Evolutionary conservation across 768 basidiomycete species (phyloP).

Genomic region (Mycena amicta): DNA sequence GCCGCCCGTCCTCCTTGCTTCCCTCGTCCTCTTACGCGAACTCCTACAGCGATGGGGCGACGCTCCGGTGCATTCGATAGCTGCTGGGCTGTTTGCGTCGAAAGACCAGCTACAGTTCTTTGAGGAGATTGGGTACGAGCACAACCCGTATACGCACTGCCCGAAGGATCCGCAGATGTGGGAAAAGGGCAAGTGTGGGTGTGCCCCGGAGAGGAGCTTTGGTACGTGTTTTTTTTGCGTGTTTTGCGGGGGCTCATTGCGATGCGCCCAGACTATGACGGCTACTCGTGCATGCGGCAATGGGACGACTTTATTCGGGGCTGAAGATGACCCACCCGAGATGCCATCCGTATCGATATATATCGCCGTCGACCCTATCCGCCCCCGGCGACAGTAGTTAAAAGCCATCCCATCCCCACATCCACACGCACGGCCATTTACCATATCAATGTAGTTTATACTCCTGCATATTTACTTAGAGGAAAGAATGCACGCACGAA

Average conservation of each 20-base stretch:
- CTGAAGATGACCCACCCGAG: not conserved
- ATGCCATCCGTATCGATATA: not conserved
- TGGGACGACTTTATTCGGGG: constrained; percentile 42
- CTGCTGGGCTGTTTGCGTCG: constrained; percentile 58
- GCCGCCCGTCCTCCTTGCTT: constrained; percentile 35
- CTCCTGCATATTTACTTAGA: too few species aligned
- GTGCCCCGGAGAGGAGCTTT: constrained; percentile 56
- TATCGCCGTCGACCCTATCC: not conserved
- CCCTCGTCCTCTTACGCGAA: constrained; percentile 36
- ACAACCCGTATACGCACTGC: constrained; percentile 60
- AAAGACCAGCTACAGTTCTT: constrained; percentile 74
- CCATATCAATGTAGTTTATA: too few species aligned
- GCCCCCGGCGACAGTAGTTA: not conserved
- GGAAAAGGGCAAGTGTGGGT: constrained; percentile 47
- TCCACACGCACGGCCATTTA: too few species aligned
- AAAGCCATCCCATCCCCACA: too few species aligned
- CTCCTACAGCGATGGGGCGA: constrained; percentile 53
- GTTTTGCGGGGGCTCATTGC: too few species aligned
- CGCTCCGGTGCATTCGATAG: constrained; percentile 72
- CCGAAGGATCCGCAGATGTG: constrained; percentile 37
- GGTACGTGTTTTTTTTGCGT: constrained; percentile 40
- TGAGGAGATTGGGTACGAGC: constrained; percentile 67
- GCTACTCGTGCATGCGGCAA: constrained; percentile 57
- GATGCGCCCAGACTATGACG: constrained; percentile 48
- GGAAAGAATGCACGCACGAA: too few species aligned